Evolutionary conservation across 805 yeast species (phyloP).

Genomic region (Nakazawaea anatomiae): DNA sequence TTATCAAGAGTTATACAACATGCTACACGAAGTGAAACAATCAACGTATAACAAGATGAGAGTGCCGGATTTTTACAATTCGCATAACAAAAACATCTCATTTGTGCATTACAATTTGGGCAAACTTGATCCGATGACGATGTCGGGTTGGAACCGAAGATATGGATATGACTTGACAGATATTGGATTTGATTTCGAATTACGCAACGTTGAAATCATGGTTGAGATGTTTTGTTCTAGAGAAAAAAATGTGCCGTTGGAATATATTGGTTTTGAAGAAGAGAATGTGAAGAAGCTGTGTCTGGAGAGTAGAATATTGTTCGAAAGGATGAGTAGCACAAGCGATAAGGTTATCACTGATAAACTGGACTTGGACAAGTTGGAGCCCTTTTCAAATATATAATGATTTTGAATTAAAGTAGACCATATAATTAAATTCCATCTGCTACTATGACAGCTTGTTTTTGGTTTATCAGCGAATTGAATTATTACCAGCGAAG

Average conservation of each 20-base stretch:
- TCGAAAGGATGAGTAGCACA: conserved; percentile 7
- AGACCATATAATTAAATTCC: neutral
- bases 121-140: conserved; percentile 6
- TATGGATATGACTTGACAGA: conserved; percentile 10
- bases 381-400: conserved; percentile 7
- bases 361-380: conserved; percentile 9
- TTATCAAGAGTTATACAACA: conserved; percentile 7
- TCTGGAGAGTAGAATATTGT: neutral
- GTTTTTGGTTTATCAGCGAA: too few relatives aligned
- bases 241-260: neutral
- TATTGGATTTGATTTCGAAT: conserved; percentile 22
- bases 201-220: conserved; percentile 20
- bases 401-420: neutral
- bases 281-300: conserved; percentile 2
- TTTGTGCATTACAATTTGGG: conserved; percentile 11
- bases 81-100: conserved; percentile 2
- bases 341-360: conserved; percentile 5
- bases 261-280: neutral
- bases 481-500: too few relatives aligned
- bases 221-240: conserved; percentile 19
- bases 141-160: conserved; percentile 9
- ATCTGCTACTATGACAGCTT: too few relatives aligned
- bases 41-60: conserved; percentile 4
- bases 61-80: conserved; percentile 6
- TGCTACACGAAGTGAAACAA: neutral